These are phyloP conservation scores for Dactylellina leptospora DNA, from an alignment of 2,329 filamentous ascomycete genomes.

Conservation along the genomic window DNA sequence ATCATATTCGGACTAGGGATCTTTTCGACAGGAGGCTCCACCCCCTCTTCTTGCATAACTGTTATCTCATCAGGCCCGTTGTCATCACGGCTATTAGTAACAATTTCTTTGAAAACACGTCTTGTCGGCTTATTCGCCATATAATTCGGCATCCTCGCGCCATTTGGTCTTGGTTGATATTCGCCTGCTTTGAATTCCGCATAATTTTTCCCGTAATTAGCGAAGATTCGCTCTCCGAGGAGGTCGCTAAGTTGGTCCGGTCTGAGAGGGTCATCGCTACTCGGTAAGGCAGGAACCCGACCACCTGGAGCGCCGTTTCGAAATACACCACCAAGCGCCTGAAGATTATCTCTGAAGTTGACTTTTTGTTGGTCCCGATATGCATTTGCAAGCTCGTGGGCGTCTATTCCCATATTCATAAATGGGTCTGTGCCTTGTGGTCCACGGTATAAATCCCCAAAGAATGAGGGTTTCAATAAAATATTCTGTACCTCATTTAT, in stretches of 20 bases:
- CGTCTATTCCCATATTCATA: slow-evolving; percentile 4
- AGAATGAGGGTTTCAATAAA: slow-evolving; percentile 22
- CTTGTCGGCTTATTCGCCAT: neutral
- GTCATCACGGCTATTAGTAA: neutral
- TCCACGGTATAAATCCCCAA: neutral
- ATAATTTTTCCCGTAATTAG: neutral
- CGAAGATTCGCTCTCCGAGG: neutral
- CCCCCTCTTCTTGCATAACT: neutral
- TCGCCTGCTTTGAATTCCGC: neutral
- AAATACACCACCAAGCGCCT: too few species aligned
- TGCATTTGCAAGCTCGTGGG: neutral
- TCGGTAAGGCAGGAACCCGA: neutral
- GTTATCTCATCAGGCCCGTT: neutral
- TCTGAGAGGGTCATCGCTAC: neutral
- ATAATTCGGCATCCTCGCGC: too few species aligned
- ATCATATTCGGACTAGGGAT: neutral
- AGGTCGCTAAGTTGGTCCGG: slow-evolving; percentile 4
- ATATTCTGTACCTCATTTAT: neutral
- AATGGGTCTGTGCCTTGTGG: slow-evolving; percentile 4
- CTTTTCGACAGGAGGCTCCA: neutral
- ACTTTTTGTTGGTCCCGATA: neutral
- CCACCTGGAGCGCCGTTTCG: neutral
- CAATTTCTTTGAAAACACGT: slow-evolving; percentile 3
- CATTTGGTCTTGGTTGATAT: neutral
- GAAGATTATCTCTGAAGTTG: neutral